Evolutionary conservation across 352 stramenopile species (phyloP), one percentile per base, ranked within the genome.

Genomic region (Paralagenidium karlingii): DNA sequence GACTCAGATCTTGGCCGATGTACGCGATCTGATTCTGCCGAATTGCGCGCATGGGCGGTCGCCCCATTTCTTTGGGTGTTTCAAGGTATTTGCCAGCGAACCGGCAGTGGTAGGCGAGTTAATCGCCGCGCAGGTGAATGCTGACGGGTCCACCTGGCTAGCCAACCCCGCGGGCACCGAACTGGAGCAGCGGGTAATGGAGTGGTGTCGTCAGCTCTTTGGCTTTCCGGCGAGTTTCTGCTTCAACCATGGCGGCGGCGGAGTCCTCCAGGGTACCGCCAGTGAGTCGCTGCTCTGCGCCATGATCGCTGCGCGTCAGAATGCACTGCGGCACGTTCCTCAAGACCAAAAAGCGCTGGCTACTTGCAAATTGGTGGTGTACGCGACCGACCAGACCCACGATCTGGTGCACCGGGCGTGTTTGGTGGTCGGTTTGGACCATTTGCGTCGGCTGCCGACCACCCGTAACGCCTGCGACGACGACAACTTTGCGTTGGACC

Each of bases 351-450:
- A 54, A 15, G 16, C 55, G 12, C 46, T 58, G 33, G 57, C 60
- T 21, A 51, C 53, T 4, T 39, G 58, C 13, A 63, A 68, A 9
- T 56, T 85, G 13, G 67, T 76, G 8, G 44, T 70, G 16, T 85
- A 87, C 51, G 57, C 73, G 7, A 78, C 61, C 22, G 69, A 84
- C 40, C 74, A 87, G 54, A 80, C 69, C 3, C 69, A 87, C 43
- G 58, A 63, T 5, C 70, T 76, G 43, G 69, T 58, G 2, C 49
- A 74, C 41, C 84, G 84, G 43, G 68, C 64, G 5, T 71, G 60
- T 43, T 76, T 79, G 51, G 66, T 87, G 32, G 49, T 83, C 16
- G 70, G 77, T 11, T 58, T 83, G 28, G 49, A 59, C 0, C 64
- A 79, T 25, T 43, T 82, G 39, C 65, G 68, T 16, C 49, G 68